Percentiles rank a stretch among this genome's conserved stretches.
Conservation (phyloP, 2,329 filamentous ascomycete genomes). For the Aspergillus luchuensis region DNA sequence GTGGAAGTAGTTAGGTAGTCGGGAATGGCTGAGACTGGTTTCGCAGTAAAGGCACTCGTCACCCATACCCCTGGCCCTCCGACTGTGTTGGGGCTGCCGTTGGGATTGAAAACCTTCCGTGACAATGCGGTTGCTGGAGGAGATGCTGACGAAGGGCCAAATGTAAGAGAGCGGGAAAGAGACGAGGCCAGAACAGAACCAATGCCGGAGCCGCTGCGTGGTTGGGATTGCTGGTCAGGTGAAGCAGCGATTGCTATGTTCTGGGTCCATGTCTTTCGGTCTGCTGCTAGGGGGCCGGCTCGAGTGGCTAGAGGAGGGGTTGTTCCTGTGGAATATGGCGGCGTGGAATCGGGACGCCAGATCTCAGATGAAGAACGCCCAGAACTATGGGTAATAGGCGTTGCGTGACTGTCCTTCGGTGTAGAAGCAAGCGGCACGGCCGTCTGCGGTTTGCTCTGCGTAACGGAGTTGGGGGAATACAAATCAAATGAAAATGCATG, state of each 20-base stretch:
- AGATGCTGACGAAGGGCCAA: slow-evolving; percentile 46
- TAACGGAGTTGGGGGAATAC: slow-evolving; percentile 46
- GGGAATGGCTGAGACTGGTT: slow-evolving; percentile 29
- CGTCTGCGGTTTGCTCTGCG: slow-evolving; percentile 46
- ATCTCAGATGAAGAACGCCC: slow-evolving; percentile 54
- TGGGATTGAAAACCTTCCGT: slow-evolving; percentile 43
- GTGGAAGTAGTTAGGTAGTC: slow-evolving; percentile 35
- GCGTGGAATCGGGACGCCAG: slow-evolving; percentile 53
- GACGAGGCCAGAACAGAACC: slow-evolving; percentile 48
- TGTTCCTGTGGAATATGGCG: slow-evolving; percentile 55
- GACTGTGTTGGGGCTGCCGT: slow-evolving; percentile 37
- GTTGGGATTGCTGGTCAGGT: slow-evolving; percentile 43
- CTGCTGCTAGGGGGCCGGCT: slow-evolving; percentile 40
- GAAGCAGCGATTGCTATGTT: slow-evolving; percentile 44
- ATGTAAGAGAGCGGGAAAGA: slow-evolving; percentile 49
- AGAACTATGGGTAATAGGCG: slow-evolving; percentile 47
- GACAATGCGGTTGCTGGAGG: slow-evolving; percentile 38
- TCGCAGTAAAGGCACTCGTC: slow-evolving; percentile 25
- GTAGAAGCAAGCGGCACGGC: slow-evolving; percentile 37
- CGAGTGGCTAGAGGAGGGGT: slow-evolving; percentile 54
- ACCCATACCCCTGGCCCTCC: slow-evolving; percentile 34
- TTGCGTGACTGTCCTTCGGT: slow-evolving; percentile 34
- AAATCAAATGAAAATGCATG: slow-evolving; percentile 52
- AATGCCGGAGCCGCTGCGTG: slow-evolving; percentile 43
- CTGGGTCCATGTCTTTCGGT: slow-evolving; percentile 47